phyloP scores from a whole-genome alignment of 2,329 filamentous ascomycete species.

The Xylaria digitata region DNA sequence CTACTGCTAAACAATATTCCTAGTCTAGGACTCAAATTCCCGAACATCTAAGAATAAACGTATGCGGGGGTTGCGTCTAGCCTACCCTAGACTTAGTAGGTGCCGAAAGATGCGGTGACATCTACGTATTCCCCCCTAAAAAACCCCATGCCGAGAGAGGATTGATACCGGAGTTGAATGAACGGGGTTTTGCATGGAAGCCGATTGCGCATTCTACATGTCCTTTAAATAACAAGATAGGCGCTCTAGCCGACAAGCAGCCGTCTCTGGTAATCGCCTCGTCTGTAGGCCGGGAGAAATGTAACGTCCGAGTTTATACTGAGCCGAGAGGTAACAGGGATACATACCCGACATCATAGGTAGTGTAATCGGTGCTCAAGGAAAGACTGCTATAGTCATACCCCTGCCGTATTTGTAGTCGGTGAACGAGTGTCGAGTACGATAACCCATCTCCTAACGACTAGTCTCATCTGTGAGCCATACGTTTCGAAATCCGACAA shows the following conservation, averaged over 20 bases:
- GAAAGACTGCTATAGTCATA: not conserved
- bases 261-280: slow-evolving; percentile 20
- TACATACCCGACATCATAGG: not conserved
- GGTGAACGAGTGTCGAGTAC: too few species aligned
- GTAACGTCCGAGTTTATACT: slow-evolving; percentile 23
- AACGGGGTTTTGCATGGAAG: too few species aligned
- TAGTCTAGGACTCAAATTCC: not conserved
- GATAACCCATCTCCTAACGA: too few species aligned
- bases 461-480: slow-evolving; percentile 11
- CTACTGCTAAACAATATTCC: not conserved
- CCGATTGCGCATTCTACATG: not conserved
- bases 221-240: slow-evolving; percentile 2
- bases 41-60: not conserved
- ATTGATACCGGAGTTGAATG: too few species aligned
- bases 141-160: not conserved
- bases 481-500: not conserved
- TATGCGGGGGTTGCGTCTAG: slow-evolving; percentile 18
- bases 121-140: not conserved
- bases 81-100: not conserved
- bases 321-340: not conserved
- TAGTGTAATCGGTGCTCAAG: not conserved
- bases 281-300: slow-evolving; percentile 21
- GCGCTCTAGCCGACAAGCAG: slow-evolving; percentile 16
- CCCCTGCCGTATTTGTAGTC: not conserved
- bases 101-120: slow-evolving; percentile 11